phyloP scores from a whole-genome alignment of 352 stramenopile genomes.

The Phytopythium chamaehyphon region DNA sequence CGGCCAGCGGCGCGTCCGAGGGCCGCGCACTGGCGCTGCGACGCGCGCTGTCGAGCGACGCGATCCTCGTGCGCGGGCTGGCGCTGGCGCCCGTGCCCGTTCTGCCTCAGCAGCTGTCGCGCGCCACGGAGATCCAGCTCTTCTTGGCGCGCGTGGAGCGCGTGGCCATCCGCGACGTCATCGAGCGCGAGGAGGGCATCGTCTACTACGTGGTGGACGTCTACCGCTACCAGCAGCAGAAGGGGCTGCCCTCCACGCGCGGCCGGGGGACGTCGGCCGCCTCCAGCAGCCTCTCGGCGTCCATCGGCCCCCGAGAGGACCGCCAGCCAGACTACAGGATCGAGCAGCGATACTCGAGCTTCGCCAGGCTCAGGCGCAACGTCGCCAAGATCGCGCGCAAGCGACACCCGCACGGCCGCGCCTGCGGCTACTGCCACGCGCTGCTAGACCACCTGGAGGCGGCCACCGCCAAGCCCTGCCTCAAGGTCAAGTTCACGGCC shows the following conservation, averaged over 20 bases:
- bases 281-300: slow-evolving; percentile 4
- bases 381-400: slow-evolving; percentile 43
- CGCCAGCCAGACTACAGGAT: slow-evolving; percentile 51
- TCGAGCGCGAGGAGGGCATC: slow-evolving; percentile 39
- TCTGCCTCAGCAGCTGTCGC: slow-evolving; percentile 44
- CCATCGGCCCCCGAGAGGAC: neutral
- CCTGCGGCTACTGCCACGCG: slow-evolving; percentile 42
- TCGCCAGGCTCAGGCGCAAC: slow-evolving; percentile 41
- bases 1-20: no score
- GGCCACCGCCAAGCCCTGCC: slow-evolving; percentile 32
- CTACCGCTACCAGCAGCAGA: slow-evolving; percentile 53
- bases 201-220: slow-evolving; percentile 62
- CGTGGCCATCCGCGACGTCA: slow-evolving; percentile 47
- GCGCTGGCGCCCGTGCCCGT: slow-evolving; percentile 40
- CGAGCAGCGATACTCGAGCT: slow-evolving; percentile 64
- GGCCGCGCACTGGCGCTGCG: slow-evolving; percentile 5
- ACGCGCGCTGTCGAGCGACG: slow-evolving; percentile 18
- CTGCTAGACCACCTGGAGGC: slow-evolving; percentile 42
- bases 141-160: slow-evolving; percentile 58
- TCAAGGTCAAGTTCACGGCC: slow-evolving; percentile 48
- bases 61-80: slow-evolving; percentile 26
- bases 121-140: slow-evolving; percentile 46
- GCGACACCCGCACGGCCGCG: slow-evolving; percentile 35
- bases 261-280: slow-evolving; percentile 14
- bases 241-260: slow-evolving; percentile 36